phyloP scores from a whole-genome alignment of 495 filamentous ascomycete species.

The Acidomyces sp. region DNA sequence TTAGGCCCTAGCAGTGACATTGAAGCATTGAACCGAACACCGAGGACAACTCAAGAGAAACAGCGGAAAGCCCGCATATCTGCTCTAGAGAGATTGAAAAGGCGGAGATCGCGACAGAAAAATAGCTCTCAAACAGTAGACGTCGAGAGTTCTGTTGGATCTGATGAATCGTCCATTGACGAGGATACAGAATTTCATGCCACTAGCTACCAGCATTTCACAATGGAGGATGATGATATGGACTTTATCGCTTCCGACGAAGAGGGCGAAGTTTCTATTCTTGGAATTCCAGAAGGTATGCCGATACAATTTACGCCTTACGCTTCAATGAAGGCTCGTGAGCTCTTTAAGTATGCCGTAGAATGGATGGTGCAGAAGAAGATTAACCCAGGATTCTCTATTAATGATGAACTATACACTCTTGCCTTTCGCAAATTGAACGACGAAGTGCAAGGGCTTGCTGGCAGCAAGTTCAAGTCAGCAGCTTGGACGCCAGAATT shows the following conservation, averaged over 20 bases:
- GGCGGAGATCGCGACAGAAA: slow-evolving; percentile 16
- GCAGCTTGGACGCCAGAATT: slow-evolving; percentile 61
- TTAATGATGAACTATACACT: slow-evolving; percentile 49
- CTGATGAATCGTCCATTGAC: not conserved
- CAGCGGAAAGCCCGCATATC: slow-evolving; percentile 16
- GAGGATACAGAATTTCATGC: slow-evolving; percentile 14
- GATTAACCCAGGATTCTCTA: slow-evolving; percentile 60
- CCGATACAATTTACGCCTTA: slow-evolving; percentile 60
- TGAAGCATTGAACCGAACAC: slow-evolving; percentile 9
- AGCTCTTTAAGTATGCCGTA: slow-evolving; percentile 65
- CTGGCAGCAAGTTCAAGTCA: slow-evolving; percentile 59
- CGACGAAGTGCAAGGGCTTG: slow-evolving; percentile 54
- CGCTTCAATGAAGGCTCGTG: slow-evolving; percentile 52
- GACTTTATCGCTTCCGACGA: slow-evolving; percentile 52
- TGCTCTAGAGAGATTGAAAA: slow-evolving; percentile 26
- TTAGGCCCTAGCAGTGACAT: slow-evolving; percentile 20
- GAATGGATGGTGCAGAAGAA: slow-evolving; percentile 74
- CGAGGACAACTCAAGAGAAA: slow-evolving; percentile 8
- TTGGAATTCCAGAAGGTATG: slow-evolving; percentile 47
- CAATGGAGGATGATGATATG: slow-evolving; percentile 48
- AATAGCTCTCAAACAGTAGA: not conserved
- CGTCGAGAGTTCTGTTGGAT: not conserved
- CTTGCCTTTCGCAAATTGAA: slow-evolving; percentile 64
- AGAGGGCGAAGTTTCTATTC: slow-evolving; percentile 45
- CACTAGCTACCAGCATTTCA: slow-evolving; percentile 23